Evolutionary conservation across 768 basidiomycete species (phyloP).

Genomic region (Pulveroboletus sp.): DNA sequence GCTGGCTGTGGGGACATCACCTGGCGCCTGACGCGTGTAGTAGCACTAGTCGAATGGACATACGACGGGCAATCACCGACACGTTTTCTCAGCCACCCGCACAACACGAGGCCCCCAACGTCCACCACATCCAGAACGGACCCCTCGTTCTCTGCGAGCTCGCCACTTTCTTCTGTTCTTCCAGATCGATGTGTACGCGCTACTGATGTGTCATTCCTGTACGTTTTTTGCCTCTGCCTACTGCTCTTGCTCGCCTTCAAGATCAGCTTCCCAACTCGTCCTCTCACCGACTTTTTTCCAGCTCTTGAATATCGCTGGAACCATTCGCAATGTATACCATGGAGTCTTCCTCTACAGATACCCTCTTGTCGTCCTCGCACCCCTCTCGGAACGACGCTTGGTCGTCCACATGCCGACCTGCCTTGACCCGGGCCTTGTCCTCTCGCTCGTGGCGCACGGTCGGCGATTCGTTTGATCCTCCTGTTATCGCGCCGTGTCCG

Average conservation of each 20-base stretch:
- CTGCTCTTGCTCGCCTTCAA: too few relatives aligned
- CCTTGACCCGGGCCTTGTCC: constrained; percentile 15
- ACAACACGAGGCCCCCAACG: constrained; percentile 28
- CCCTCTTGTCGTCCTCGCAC: constrained; percentile 19
- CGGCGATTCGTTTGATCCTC: constrained; percentile 21
- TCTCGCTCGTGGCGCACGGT: constrained; percentile 15
- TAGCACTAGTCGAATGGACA: constrained; percentile 13
- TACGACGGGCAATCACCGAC: constrained; percentile 28
- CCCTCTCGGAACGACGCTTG: constrained; percentile 10
- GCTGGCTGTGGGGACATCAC: background rate
- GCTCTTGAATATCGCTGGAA: constrained; percentile 32
- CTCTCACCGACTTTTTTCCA: constrained; percentile 9
- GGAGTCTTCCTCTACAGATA: constrained; percentile 28
- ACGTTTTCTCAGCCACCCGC: constrained; percentile 35
- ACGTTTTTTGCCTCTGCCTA: too few relatives aligned
- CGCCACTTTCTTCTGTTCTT: constrained; percentile 5
- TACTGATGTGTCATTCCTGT: constrained; percentile 25
- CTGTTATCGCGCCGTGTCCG: constrained; percentile 17
- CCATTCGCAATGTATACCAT: constrained; percentile 27
- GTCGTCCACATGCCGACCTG: constrained; percentile 12
- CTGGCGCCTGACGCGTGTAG: background rate
- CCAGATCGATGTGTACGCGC: constrained; percentile 20
- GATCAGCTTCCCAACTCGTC: background rate
- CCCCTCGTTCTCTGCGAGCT: constrained; percentile 4
- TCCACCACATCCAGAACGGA: constrained; percentile 11